A percentile compares a stretch with the other conserved stretches of the same genome.
Evolutionary conservation across 2,329 filamentous ascomycete species (phyloP).

Genomic region (Talaromyces sp.): DNA sequence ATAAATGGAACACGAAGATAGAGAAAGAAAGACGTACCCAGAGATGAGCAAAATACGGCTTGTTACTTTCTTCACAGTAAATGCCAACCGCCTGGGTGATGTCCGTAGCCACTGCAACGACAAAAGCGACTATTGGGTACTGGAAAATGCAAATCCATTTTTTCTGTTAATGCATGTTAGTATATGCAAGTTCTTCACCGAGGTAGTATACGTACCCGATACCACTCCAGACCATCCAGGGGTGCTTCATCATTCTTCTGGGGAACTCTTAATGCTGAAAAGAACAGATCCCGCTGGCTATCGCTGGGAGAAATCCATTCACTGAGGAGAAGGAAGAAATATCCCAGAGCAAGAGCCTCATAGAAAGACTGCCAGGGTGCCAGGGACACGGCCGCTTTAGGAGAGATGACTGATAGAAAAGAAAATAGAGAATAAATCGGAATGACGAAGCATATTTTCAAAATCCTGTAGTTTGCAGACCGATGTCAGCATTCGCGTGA

Average conservation of each 20-base stretch:
- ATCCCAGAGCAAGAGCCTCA: constrained; percentile 38
- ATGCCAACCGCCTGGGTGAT: constrained; percentile 25
- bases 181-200: neutral
- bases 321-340: constrained; percentile 43
- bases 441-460: constrained; percentile 39
- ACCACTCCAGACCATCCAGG: constrained; percentile 23
- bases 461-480: constrained; percentile 24
- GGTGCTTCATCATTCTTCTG: constrained; percentile 18
- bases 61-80: constrained; percentile 28
- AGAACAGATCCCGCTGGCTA: constrained; percentile 30
- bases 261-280: constrained; percentile 29
- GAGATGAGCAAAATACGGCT: constrained; percentile 31
- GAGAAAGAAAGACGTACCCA: constrained; percentile 21
- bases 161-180: constrained; percentile 14
- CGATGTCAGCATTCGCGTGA: neutral
- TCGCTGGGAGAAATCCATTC: constrained; percentile 37
- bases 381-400: constrained; percentile 36
- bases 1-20: constrained; percentile 14
- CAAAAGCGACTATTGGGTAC: constrained; percentile 28
- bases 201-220: constrained; percentile 18
- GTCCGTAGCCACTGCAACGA: constrained; percentile 21
- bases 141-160: constrained; percentile 37
- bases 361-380: constrained; percentile 35
- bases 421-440: constrained; percentile 38
- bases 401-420: constrained; percentile 35